phyloP scores from a whole-genome alignment of 192 early-diverging fungal genomes.

The Gonapodya prolifera region DNA sequence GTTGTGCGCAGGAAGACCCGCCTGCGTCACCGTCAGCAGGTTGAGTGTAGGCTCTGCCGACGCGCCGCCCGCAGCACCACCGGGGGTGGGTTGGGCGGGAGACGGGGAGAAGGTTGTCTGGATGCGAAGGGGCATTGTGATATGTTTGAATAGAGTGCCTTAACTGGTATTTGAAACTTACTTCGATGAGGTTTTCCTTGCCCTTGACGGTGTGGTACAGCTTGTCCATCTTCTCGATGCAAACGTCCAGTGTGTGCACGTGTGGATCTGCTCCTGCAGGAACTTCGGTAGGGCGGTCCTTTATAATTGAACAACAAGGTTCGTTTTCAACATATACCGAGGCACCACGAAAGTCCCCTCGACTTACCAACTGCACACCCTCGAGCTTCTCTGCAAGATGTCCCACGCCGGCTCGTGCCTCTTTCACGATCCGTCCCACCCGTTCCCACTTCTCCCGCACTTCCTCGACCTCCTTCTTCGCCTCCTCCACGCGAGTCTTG shows the following conservation, averaged over 20 bases:
- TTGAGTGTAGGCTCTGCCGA: no score
- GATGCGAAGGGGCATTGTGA: no score
- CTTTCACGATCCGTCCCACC: conserved; percentile 28
- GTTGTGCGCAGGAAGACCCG: no score
- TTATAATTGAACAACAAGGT: no score
- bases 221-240: conserved; percentile 29
- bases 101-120: no score
- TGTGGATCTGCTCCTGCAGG: conserved; percentile 11
- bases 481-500: conserved; percentile 27
- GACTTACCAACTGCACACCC: background rate
- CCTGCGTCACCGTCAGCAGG: no score
- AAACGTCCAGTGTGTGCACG: conserved; percentile 21
- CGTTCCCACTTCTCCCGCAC: conserved; percentile 33
- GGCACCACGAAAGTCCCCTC: background rate
- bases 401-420: conserved; percentile 36
- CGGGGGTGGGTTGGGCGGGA: no score
- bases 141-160: no score
- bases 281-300: conserved; percentile 13
- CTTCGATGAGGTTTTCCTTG: conserved; percentile 24
- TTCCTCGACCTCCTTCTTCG: conserved; percentile 22
- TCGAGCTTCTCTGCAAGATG: conserved; percentile 46
- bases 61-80: no score
- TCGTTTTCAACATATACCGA: background rate
- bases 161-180: no score
- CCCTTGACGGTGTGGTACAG: conserved; percentile 25